These are phyloP conservation scores for Myxozyma neglecta DNA, from an alignment of 805 yeast genomes.

Conservation along the genomic window DNA sequence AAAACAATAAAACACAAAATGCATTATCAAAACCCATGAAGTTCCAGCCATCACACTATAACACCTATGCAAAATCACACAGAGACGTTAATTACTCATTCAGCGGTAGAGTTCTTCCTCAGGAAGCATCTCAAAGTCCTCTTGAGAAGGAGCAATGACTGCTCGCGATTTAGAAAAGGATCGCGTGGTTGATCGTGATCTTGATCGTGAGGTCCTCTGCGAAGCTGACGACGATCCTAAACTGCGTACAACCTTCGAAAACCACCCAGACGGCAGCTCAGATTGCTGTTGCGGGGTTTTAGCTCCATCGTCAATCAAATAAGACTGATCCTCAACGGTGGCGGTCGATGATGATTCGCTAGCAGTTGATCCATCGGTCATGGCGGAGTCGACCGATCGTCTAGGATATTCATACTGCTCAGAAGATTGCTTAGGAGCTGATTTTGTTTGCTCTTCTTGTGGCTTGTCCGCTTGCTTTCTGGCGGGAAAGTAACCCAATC, in stretches of 20 bases:
- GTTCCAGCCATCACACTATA: neutral
- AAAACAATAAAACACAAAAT: too few species aligned
- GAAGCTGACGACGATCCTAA: neutral
- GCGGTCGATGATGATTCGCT: slow-evolving; percentile 1
- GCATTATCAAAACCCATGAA: neutral
- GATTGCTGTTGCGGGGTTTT: neutral
- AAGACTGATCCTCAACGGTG: neutral
- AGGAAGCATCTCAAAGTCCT: slow-evolving; percentile 13
- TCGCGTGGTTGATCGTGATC: neutral
- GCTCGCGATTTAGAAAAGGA: neutral
- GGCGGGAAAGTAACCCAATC: slow-evolving; percentile 22
- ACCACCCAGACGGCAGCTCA: neutral
- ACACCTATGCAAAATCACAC: neutral
- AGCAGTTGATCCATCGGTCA: neutral
- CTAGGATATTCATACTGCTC: neutral
- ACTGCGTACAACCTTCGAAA: slow-evolving; percentile 1
- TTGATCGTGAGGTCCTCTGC: neutral
- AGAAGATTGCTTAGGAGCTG: neutral
- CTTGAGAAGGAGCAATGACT: neutral
- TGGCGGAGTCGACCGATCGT: slow-evolving; percentile 7
- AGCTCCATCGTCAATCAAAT: neutral
- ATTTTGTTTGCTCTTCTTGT: neutral
- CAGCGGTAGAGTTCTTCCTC: slow-evolving; percentile 10
- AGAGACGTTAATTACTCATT: neutral
- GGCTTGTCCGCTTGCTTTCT: neutral